These are phyloP conservation scores for Alternaria viburni DNA, from an alignment of 2,329 filamentous ascomycete genomes.

Conservation along the genomic window DNA sequence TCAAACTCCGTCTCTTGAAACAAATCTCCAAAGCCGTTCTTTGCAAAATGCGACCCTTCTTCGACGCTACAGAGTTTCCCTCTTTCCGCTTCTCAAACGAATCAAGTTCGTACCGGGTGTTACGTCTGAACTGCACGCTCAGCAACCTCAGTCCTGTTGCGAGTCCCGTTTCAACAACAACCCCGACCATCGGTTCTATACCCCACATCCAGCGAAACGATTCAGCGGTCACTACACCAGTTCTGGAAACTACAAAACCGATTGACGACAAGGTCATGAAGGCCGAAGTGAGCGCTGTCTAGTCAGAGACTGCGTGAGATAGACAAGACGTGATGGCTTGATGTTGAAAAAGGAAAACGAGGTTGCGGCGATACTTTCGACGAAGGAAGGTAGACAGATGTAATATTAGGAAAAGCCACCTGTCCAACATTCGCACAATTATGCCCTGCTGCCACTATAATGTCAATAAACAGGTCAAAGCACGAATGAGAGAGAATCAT, in stretches of 20 bases:
- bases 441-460: neutral
- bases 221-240: neutral
- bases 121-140: neutral
- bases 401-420: neutral
- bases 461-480: neutral
- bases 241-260: neutral
- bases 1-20: neutral
- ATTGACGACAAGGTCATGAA: neutral
- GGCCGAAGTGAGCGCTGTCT: neutral
- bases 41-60: conserved; percentile 4
- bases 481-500: neutral
- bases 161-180: neutral
- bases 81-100: neutral
- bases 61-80: conserved; percentile 18
- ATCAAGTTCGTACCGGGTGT: neutral
- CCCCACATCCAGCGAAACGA: neutral
- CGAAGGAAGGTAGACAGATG: neutral
- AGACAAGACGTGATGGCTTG: neutral
- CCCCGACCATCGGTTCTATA: neutral
- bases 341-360: neutral
- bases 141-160: neutral
- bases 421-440: neutral
- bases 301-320: neutral
- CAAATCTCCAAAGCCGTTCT: neutral
- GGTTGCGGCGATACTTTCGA: neutral